These are phyloP conservation scores for Styphnolobium japonicum DNA, from an alignment of 306 rosid species.

Conservation along the genomic window DNA sequence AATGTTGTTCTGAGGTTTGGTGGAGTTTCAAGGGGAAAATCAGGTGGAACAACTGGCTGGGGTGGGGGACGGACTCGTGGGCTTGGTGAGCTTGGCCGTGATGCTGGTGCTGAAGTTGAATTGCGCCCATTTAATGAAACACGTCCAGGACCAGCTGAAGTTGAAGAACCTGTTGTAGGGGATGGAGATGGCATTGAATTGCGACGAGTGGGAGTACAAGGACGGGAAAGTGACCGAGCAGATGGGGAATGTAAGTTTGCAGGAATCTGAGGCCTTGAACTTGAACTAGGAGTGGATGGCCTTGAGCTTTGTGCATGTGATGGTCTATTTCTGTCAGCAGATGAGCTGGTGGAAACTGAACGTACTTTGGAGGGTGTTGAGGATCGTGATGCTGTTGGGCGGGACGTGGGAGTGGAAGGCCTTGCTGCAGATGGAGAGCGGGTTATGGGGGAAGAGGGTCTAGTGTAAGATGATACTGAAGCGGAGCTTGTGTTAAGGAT, in stretches of 20 bases:
- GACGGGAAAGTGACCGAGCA: slow-evolving; percentile 67
- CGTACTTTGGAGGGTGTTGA: slow-evolving; percentile 87
- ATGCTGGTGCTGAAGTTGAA: slow-evolving; percentile 70
- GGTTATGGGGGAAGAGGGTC: slow-evolving; percentile 82
- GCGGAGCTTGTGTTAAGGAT: slow-evolving; percentile 96
- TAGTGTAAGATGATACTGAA: slow-evolving; percentile 85
- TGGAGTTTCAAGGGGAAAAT: slow-evolving; percentile 89
- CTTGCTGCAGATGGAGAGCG: slow-evolving; percentile 62
- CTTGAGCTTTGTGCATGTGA: slow-evolving; percentile 66
- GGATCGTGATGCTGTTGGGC: slow-evolving; percentile 57
- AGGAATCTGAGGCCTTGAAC: slow-evolving; percentile 92
- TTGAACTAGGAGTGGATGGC: slow-evolving; percentile 91
- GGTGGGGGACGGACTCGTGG: slow-evolving; percentile 80
- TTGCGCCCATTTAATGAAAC: slow-evolving; percentile 56
- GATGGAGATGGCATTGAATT: slow-evolving; percentile 62
- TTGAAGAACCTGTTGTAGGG: slow-evolving; percentile 45
- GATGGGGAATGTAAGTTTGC: slow-evolving; percentile 76
- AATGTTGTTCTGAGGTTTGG: slow-evolving; percentile 92
- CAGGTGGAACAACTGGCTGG: slow-evolving; percentile 82
- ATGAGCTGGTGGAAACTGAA: slow-evolving; percentile 46
- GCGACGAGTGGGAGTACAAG: slow-evolving; percentile 88
- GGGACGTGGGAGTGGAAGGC: slow-evolving; percentile 88
- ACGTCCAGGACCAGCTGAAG: slow-evolving; percentile 56
- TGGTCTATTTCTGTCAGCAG: slow-evolving; percentile 63
- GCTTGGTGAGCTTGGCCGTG: slow-evolving; percentile 87